Conservation (phyloP, 192 early-diverging fungal species). For the Umbelopsis sp. region DNA sequence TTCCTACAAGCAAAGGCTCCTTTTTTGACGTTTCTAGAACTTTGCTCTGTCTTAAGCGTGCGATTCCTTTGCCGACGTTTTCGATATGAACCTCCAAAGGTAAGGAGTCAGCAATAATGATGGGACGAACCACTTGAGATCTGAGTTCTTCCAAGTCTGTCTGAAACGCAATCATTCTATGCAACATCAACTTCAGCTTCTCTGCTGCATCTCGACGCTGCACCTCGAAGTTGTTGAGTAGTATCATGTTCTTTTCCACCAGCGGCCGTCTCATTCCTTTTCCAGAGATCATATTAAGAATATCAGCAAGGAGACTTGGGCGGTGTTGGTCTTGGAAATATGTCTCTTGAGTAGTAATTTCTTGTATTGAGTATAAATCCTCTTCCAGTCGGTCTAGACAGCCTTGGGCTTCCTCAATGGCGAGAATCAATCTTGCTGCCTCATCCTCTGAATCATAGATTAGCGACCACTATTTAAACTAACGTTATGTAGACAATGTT, state of each 20-base stretch:
- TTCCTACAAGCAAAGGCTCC: constrained; percentile 13
- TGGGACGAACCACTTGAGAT: constrained; percentile 42
- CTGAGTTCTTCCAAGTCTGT: constrained; percentile 53
- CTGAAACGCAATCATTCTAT: constrained; percentile 51
- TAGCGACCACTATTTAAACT: no score
- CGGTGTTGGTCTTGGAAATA: constrained; percentile 34
- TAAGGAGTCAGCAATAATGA: constrained; percentile 30
- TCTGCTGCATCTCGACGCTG: constrained; percentile 44
- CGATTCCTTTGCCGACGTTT: constrained; percentile 42
- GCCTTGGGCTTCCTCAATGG: constrained; percentile 27
- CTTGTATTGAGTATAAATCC: constrained; percentile 43
- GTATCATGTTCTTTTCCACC: constrained; percentile 41
- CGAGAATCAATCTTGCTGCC: constrained; percentile 28
- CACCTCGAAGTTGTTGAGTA: constrained; percentile 38
- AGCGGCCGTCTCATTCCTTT: constrained; percentile 31
- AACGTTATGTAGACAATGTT: not conserved
- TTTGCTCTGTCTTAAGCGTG: constrained; percentile 38
- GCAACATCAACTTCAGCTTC: constrained; percentile 42
- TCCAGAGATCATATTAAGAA: constrained; percentile 38
- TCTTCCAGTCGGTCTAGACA: constrained; percentile 43
- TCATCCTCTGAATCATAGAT: constrained; percentile 24
- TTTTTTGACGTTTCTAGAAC: constrained; percentile 14
- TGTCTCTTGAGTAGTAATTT: constrained; percentile 45
- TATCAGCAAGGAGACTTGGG: constrained; percentile 31
- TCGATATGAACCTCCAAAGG: constrained; percentile 45